Conservation (phyloP, 768 basidiomycete genomes). For the Chiua virens region DNA sequence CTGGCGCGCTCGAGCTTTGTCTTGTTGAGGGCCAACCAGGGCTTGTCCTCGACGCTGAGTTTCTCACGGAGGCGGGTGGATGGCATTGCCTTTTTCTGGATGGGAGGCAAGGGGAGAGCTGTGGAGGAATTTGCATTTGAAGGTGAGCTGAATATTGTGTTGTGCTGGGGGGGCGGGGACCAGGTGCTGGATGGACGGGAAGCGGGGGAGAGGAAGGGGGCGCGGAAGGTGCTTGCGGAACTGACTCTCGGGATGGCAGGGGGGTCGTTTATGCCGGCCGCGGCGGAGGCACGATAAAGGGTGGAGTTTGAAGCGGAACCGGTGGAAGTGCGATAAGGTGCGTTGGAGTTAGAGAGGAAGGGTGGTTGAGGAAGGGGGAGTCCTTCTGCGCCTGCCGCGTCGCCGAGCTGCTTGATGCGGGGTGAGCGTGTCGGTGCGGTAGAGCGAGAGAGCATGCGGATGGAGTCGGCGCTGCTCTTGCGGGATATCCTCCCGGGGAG, state of each 20-base stretch:
- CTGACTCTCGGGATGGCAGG: conserved; percentile 38
- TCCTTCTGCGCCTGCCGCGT: conserved; percentile 16
- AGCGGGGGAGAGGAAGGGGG: conserved; percentile 69
- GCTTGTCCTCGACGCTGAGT: conserved; percentile 48
- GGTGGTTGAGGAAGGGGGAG: conserved; percentile 48
- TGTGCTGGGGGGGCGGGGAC: conserved; percentile 52
- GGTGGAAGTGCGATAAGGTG: conserved; percentile 39
- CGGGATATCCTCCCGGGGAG: conserved; percentile 45
- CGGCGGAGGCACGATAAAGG: conserved; percentile 32
- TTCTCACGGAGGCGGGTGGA: conserved; percentile 54
- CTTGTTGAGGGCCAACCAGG: conserved; percentile 42
- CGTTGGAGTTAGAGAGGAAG: conserved; percentile 38
- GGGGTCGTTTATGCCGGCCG: conserved; percentile 15
- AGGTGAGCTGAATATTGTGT: conserved; percentile 26
- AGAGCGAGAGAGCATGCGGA: conserved; percentile 28
- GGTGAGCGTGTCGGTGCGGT: conserved; percentile 17
- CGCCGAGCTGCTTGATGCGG: conserved; percentile 19
- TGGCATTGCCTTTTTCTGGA: conserved; percentile 35
- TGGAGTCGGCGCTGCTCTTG: conserved; percentile 43
- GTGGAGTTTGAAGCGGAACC: conserved; percentile 27
- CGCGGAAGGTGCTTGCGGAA: conserved; percentile 53
- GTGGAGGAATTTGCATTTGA: conserved; percentile 29
- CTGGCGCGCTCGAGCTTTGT: conserved; percentile 31
- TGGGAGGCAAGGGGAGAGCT: conserved; percentile 42
- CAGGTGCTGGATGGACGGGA: conserved; percentile 64